phyloP scores from a whole-genome alignment of 768 basidiomycete species.

The Suillus decipiens region DNA sequence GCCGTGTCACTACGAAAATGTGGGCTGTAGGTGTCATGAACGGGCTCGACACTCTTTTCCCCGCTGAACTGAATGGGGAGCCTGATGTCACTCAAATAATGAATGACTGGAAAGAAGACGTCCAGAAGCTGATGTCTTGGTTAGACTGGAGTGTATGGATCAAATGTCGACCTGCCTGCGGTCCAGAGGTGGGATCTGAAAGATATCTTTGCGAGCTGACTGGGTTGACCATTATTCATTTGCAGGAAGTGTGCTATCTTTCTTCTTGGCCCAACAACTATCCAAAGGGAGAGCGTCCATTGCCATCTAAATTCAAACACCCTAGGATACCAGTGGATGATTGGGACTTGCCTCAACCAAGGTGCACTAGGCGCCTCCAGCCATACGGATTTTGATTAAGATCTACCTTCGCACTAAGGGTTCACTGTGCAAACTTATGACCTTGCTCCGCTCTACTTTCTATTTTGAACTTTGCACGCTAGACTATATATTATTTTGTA shows the following conservation, averaged over 20 bases:
- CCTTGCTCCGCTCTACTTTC: too few relatives aligned
- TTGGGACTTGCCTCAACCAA: too few relatives aligned
- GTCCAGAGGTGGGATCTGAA: slow-evolving; percentile 39
- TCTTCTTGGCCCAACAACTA: slow-evolving; percentile 11
- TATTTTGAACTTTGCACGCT: too few relatives aligned
- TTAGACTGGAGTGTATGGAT: slow-evolving; percentile 55
- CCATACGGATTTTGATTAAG: too few relatives aligned
- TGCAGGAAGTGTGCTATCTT: slow-evolving; percentile 29
- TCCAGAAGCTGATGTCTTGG: slow-evolving; percentile 46
- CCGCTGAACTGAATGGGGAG: neutral
- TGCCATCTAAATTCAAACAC: too few relatives aligned
- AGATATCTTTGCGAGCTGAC: neutral
- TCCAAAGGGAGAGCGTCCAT: neutral
- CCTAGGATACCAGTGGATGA: too few relatives aligned
- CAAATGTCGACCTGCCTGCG: slow-evolving; percentile 48
- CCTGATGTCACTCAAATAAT: slow-evolving; percentile 15
- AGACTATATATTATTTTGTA: too few relatives aligned
- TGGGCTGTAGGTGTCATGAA: slow-evolving; percentile 44
- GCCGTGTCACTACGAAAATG: slow-evolving; percentile 44
- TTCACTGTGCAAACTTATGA: too few relatives aligned
- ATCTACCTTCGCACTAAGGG: too few relatives aligned
- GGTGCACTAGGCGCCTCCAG: too few relatives aligned
- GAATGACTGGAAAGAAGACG: slow-evolving; percentile 35
- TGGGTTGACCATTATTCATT: neutral
- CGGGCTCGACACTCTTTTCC: slow-evolving; percentile 19